These are phyloP conservation scores for Secale cereale DNA, from an alignment of 176 grass and related monocot species.

Conservation along the genomic window DNA sequence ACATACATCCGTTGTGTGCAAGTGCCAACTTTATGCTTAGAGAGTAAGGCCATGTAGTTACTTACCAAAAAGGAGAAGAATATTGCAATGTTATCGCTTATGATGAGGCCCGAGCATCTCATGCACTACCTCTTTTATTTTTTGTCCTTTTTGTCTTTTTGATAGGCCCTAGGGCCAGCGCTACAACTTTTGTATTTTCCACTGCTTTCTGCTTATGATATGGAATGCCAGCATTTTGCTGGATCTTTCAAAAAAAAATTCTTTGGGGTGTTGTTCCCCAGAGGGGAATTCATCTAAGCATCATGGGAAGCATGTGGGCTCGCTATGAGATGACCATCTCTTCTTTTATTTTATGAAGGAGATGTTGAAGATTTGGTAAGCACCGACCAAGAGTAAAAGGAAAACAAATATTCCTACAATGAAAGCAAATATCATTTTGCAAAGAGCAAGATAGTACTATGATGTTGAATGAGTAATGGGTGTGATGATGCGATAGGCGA, in stretches of 20 bases:
- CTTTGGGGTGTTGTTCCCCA: too few relatives aligned
- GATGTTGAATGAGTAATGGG: not conserved
- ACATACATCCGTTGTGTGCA: not conserved
- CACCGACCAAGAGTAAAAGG: slow-evolving; percentile 32
- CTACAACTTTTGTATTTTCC: too few relatives aligned
- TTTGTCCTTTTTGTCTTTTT: too few relatives aligned
- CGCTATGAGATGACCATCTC: slow-evolving; percentile 17
- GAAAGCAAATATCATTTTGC: not conserved
- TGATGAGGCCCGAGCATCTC: not conserved
- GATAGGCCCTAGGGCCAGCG: too few relatives aligned
- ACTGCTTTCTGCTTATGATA: too few relatives aligned
- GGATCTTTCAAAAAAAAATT: too few relatives aligned
- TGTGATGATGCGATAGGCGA: too few relatives aligned
- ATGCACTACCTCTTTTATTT: not conserved
- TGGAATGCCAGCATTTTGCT: too few relatives aligned
- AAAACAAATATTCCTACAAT: not conserved
- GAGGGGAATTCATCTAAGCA: slow-evolving; percentile 12
- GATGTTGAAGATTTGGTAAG: slow-evolving; percentile 29
- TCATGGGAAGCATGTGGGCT: slow-evolving; percentile 14
- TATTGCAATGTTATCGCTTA: slow-evolving; percentile 12
- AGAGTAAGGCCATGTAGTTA: not conserved
- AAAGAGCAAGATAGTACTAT: not conserved
- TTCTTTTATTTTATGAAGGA: slow-evolving; percentile 13
- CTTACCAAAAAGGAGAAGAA: slow-evolving; percentile 18
- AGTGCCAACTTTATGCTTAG: not conserved